Percentiles rank a stretch among this genome's conserved stretches.
Conservation (phyloP, 495 filamentous ascomycete species). For the Staphylotrichum longicolle region DNA sequence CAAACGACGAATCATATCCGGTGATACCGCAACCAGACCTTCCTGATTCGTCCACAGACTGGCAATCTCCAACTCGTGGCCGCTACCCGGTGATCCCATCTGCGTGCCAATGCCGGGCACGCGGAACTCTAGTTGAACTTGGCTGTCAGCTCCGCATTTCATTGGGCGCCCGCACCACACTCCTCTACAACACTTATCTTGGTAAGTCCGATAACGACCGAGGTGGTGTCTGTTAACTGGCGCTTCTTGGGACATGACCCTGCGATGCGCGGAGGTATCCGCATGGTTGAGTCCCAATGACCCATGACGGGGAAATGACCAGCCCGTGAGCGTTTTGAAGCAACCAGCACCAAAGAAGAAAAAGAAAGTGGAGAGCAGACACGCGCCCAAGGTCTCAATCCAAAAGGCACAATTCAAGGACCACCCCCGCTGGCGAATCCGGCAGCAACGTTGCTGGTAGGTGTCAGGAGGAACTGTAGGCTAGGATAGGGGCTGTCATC, state of each 20-base stretch:
- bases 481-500: not conserved
- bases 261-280: not conserved
- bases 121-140: not conserved
- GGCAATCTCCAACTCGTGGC: not conserved
- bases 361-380: not conserved
- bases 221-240: not conserved
- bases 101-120: conserved; percentile 8
- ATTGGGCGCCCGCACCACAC: not conserved
- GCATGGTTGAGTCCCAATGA: not conserved
- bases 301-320: not conserved
- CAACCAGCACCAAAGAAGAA: not conserved
- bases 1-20: conserved; percentile 11
- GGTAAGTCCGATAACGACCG: conserved; percentile 8
- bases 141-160: not conserved
- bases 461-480: not conserved
- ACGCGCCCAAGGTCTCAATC: conserved; percentile 5
- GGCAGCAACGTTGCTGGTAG: conserved; percentile 9
- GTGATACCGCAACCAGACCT: not conserved
- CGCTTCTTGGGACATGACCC: not conserved
- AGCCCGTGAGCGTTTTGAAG: not conserved
- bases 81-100: conserved; percentile 9
- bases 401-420: not conserved
- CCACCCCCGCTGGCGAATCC: not conserved
- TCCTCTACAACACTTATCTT: not conserved
- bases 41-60: conserved; percentile 5